Conservation (phyloP, 306 rosid species). For the Prunus mume region DNA sequence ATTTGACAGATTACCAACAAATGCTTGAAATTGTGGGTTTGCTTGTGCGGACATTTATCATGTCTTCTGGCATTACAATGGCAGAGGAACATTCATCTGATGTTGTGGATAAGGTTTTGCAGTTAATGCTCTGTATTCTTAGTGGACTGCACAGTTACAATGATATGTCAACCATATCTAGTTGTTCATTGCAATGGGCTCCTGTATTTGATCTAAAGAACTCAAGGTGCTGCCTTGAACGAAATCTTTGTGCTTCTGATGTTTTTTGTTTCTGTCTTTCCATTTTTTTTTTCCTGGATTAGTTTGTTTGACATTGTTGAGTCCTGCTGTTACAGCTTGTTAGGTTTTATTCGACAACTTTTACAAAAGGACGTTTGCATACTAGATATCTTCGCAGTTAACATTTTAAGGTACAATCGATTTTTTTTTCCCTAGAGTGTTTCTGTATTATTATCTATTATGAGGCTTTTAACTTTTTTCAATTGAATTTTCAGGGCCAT, state of each 20-base stretch:
- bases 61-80: constrained; percentile 33
- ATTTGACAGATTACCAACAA: constrained; percentile 58
- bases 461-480: constrained; percentile 20
- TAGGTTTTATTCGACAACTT: constrained; percentile 54
- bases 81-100: constrained; percentile 38
- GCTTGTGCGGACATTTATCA: constrained; percentile 44
- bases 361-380: constrained; percentile 49
- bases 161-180: constrained; percentile 43
- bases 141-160: constrained; percentile 50
- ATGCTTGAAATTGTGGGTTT: constrained; percentile 50
- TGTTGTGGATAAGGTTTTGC: constrained; percentile 53
- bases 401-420: constrained; percentile 59
- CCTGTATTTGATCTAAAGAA: constrained; percentile 54
- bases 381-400: constrained; percentile 42
- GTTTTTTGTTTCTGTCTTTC: neutral
- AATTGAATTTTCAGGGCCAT: constrained; percentile 53
- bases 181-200: constrained; percentile 74
- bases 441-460: constrained; percentile 8
- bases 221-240: constrained; percentile 48
- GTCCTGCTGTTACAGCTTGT: constrained; percentile 56
- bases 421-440: constrained; percentile 24
- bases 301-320: constrained; percentile 31
- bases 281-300: neutral
- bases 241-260: constrained; percentile 6
- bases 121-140: constrained; percentile 65